A percentile compares a stretch with the other conserved stretches of the same genome.
These are phyloP conservation scores for Atkinsonella texensis DNA, from an alignment of 2,329 filamentous ascomycete genomes.

Conservation along the genomic window DNA sequence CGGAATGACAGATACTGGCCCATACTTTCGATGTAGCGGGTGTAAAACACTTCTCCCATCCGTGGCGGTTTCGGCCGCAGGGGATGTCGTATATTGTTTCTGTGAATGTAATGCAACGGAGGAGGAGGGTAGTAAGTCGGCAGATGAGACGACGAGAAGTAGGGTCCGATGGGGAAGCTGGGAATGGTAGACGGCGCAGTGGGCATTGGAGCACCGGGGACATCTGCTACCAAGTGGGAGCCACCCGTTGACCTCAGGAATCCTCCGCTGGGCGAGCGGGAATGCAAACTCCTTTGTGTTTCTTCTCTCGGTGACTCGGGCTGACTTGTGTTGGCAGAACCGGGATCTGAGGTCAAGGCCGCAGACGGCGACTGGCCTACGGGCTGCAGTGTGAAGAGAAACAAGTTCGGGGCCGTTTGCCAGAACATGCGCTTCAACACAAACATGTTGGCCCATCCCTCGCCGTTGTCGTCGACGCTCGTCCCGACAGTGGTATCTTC, in stretches of 20 bases:
- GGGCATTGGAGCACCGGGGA: constrained; percentile 27
- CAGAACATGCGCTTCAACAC: constrained; percentile 73
- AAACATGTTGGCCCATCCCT: constrained; percentile 71
- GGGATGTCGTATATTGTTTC: constrained; percentile 71
- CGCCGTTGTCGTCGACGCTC: constrained; percentile 45
- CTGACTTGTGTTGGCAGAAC: constrained; percentile 25
- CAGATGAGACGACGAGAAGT: constrained; percentile 70
- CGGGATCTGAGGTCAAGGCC: constrained; percentile 40
- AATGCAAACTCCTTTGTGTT: constrained; percentile 1
- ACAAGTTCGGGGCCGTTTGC: constrained; percentile 79
- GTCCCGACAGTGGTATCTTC: constrained; percentile 65
- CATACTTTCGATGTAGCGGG: constrained; percentile 70
- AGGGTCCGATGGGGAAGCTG: constrained; percentile 50
- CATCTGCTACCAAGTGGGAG: constrained; percentile 20
- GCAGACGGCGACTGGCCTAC: constrained; percentile 17
- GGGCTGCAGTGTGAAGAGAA: constrained; percentile 73
- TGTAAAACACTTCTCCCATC: constrained; percentile 86
- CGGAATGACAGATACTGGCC: constrained; percentile 82
- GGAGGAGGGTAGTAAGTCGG: constrained; percentile 85
- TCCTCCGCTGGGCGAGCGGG: constrained; percentile 7
- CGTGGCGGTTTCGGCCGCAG: constrained; percentile 77
- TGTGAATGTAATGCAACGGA: constrained; percentile 69
- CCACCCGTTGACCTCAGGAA: constrained; percentile 7
- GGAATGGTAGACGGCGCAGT: constrained; percentile 18
- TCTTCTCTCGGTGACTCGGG: constrained; percentile 10